Base-by-base conservation (phyloP, 2,329 filamentous ascomycete species). In the Aspergillus brasiliensis region DNA sequence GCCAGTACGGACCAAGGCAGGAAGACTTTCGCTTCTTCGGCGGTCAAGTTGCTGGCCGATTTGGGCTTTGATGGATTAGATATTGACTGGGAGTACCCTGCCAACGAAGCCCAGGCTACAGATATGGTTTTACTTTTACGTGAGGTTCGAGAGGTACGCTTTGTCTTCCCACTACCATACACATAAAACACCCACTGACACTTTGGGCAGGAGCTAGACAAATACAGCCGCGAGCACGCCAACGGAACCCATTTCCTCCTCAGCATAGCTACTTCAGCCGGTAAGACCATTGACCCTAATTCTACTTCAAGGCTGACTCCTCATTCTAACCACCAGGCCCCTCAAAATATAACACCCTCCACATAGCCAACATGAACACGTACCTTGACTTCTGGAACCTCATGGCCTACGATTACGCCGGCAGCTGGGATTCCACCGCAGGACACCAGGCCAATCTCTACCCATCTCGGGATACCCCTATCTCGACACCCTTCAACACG, bases 351-450 rank as follows among this genome's bases (percentile, higher is more conserved):
- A 71, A 77, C 21, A 74, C 70, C 13, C 65, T 83, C 59, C 72
- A 77, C 13, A 71, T 83, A 7, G 65, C 69, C 3, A 73, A 70
- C 15, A 83, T 84, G 81, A 75, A 81, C 65, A 46, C 69, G 15
- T 76, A 80, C 51, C 74, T 83, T 42, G 80, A 82, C 64, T 82
- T 83, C 73, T 83, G 79, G 77, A 83, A 84, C 65, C 66, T 80
- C 8, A 96, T 96, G 92, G 90, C 90, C 1, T 96, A 96, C 76
- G 92, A 96, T 77, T 96, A 87, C 73, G 66, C 92, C 5, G 94
- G 94, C 1, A 89, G 87, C 3, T 97, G 92, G 92, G 91, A 93
- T 69, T 67, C 77, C 3, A 73, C 71, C 3, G 82, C 91, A 1
- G 92, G 89, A 4, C 92, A 98, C 77, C 88, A 92, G 73, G 86